Base-by-base conservation (phyloP, 305 asterid species). In the Fraxinus sp. region DNA sequence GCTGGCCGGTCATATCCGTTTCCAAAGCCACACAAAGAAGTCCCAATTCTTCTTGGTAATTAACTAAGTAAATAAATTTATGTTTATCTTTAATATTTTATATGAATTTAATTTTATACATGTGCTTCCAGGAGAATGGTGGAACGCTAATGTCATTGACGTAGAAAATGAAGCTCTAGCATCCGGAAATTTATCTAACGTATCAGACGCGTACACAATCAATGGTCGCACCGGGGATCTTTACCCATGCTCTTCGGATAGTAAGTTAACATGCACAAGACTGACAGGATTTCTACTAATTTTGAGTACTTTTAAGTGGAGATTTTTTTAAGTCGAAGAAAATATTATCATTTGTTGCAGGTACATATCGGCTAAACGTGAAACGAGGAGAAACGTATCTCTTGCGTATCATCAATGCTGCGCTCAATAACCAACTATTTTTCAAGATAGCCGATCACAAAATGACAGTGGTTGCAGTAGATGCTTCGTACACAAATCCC, bases 321-420 rank as follows among this genome's bases (percentile, higher is more conserved):
- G 20, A 68, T 28, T 68, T 68, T 30, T 4, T 2, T 68, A 26
- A 30, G 33, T 14, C 4, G 20, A 1, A 68, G 36, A 68, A 28
- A 9, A 7, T 16, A 36, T 22, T 75, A n/a, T 77, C 4, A 0
- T 26, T 73, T 39, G 10, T 14, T 30, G n/a, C 32, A 91, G 94
- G 80, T 2, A 88, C 91, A 5, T 90, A 35, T 52, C 89, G 41
- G 28, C 75, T 92, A 24, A 86, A 64, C 0, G 96, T 92, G 22
- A 59, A 74, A 37, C 85, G 5, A 0, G 96, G 96, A 16, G 87
- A 87, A 73, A 90, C 90, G 0, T 91, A 92, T 37, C 92, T 92
- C 33, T 84, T 92, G 26, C 95, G 93, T 0, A 88, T 92, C 37
- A 85, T 92, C 94, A 92, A 92, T 77, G 94, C 93, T 85, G 97